Evolutionary conservation across 371 early-diverging fungal species (phyloP), one percentile per base, ranked within the genome.

Genomic region (Fennellomyces sp.): DNA sequence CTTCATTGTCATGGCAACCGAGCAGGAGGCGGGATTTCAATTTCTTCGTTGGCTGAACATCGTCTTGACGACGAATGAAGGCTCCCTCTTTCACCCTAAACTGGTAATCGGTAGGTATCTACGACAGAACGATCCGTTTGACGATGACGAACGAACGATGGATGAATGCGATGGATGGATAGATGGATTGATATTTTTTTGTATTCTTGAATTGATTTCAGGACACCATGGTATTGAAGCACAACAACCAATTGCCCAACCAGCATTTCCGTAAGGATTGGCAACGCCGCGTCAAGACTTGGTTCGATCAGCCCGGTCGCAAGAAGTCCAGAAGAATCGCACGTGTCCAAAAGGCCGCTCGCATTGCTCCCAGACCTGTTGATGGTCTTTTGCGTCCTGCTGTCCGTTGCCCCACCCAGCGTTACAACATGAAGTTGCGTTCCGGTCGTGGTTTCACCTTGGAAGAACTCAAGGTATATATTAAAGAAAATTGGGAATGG

Each of bases 191-290:
- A 48, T 33, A 31, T 52, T 33, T 35, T 23, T 38, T n/a, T 27
- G n/a, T 54, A 5, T 27, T 49, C 25, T 13, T 27, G 19, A 15
- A 25, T 11, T 19, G 13, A 26, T 29, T 26, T 38, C 27, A 26
- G 35, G 52, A 28, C 55, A 70, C 61, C 51, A 77, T 77, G 78
- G 78, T 75, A 59, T 88, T 95, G 92, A 94, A 92, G 89, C 99
- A 97, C 90, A 99, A 99, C 93, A 97, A 98, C 85, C 90, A 90
- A 76, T 84, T 99, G 85, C 98, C 97, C 84, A 97, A 96, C 86
- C 88, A 82, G 76, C 99, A 99, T 80, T 97, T 98, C 91, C 98
- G 94, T 83, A 99, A 99, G 92, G 94, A 97, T 85, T 97, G 99
- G 95, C 92, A 96, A 78, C 80, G 85, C 65, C 95, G 94, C 71